Percentiles rank a stretch among this genome's conserved stretches.
Conservation (phyloP, 169 alveolate genomes). For the Plasmodium adleri region DNA sequence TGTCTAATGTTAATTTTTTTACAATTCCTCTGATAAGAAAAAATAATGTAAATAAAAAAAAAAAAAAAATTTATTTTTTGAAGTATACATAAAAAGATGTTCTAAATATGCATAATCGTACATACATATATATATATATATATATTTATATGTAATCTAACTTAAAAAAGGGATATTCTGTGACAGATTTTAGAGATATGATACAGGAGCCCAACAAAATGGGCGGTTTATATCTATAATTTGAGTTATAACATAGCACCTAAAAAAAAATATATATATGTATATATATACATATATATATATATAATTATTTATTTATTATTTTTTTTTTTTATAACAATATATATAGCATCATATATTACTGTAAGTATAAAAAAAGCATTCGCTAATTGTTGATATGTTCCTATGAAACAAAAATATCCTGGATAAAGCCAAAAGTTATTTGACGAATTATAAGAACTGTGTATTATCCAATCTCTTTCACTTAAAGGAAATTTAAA, state of each 20-base stretch:
- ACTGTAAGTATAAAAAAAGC: constrained; percentile 83
- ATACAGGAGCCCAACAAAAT: constrained; percentile 74
- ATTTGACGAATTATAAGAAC: constrained; percentile 47
- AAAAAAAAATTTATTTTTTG: not conserved
- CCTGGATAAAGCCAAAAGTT: constrained; percentile 87
- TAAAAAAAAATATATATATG: constrained; percentile 10
- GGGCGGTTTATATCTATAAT: constrained; percentile 70
- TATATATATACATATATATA: constrained; percentile 43
- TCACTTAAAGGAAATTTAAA: constrained; percentile 79
- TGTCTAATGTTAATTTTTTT: constrained; percentile 84
- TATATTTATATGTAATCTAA: constrained; percentile 11
- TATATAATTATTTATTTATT: no score
- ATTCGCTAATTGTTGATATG: constrained; percentile 81
- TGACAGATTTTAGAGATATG: constrained; percentile 67
- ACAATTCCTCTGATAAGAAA: constrained; percentile 51
- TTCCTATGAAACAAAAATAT: constrained; percentile 83
- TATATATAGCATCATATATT: not conserved
- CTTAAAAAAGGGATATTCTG: constrained; percentile 74
- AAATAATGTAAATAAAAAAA: not conserved
- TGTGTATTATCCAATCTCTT: constrained; percentile 77
- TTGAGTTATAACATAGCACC: constrained; percentile 62
- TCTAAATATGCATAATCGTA: constrained; percentile 2
- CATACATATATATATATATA: constrained; percentile 12
- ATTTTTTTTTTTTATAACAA: no score
- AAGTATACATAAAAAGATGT: not conserved